Conservation (phyloP, 805 yeast species). For the Nakazawaea populi region DNA sequence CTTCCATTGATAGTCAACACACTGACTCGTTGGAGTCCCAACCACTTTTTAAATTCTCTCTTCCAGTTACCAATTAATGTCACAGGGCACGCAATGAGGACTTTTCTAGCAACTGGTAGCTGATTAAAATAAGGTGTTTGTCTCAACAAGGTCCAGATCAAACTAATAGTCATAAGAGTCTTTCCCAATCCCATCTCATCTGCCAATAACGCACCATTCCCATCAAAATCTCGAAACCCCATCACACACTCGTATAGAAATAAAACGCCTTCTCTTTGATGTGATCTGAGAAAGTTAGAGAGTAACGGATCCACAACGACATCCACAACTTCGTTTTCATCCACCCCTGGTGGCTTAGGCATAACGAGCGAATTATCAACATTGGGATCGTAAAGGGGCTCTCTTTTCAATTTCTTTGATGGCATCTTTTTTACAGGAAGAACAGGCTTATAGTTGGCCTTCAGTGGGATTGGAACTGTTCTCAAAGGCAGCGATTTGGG, state of each 20-base stretch:
- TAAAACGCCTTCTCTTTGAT: slow-evolving; percentile 78
- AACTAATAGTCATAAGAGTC: slow-evolving; percentile 77
- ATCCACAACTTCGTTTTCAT: slow-evolving; percentile 26
- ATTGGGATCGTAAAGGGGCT: slow-evolving; percentile 34
- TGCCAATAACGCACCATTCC: slow-evolving; percentile 77
- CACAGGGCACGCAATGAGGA: slow-evolving; percentile 86
- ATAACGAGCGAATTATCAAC: slow-evolving; percentile 33
- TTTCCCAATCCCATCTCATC: slow-evolving; percentile 98
- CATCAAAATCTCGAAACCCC: slow-evolving; percentile 50
- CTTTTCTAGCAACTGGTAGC: slow-evolving; percentile 42
- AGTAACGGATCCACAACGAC: slow-evolving; percentile 60
- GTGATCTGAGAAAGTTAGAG: slow-evolving; percentile 58
- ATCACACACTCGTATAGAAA: slow-evolving; percentile 80
- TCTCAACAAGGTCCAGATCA: slow-evolving; percentile 77
- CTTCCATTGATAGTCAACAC: slow-evolving; percentile 54
- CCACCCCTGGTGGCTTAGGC: slow-evolving; percentile 23
- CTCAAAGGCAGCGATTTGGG: neutral
- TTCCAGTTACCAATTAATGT: slow-evolving; percentile 86
- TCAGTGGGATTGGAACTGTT: neutral
- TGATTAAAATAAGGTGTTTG: slow-evolving; percentile 46
- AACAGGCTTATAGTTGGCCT: slow-evolving; percentile 7
- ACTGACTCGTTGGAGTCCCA: slow-evolving; percentile 57
- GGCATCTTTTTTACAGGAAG: neutral
- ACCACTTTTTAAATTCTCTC: slow-evolving; percentile 85
- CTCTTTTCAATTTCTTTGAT: slow-evolving; percentile 9